Conservation (phyloP, 352 stramenopile species). For the Hyaloperonospora arabidopsidis region DNA sequence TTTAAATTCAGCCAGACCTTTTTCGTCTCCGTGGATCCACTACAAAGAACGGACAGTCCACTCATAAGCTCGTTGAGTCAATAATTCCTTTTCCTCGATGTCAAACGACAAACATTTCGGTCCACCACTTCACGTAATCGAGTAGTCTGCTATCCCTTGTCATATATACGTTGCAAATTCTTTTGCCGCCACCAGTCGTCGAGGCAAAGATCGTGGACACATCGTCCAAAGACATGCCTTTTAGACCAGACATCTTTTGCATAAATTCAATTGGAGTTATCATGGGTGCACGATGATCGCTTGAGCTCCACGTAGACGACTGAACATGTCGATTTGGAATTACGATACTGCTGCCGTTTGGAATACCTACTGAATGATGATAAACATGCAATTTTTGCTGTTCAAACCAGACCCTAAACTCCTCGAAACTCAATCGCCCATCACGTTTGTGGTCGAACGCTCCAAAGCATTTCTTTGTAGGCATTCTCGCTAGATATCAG, state of each 20-base stretch:
- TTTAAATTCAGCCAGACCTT: constrained; percentile 71
- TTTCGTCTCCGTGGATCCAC: constrained; percentile 44
- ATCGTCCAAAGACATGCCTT: constrained; percentile 50
- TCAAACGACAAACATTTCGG: constrained; percentile 77
- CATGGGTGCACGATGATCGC: constrained; percentile 6
- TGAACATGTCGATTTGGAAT: constrained; percentile 1
- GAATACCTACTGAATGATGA: constrained; percentile 5
- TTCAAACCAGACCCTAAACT: constrained; percentile 74
- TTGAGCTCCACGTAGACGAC: constrained; percentile 19
- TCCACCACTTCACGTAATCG: constrained; percentile 67
- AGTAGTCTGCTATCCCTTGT: constrained; percentile 30
- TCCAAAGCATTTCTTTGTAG: constrained; percentile 69
- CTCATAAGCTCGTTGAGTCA: constrained; percentile 71
- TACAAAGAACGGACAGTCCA: constrained; percentile 63
- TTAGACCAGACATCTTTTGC: constrained; percentile 62
- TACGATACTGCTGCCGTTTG: constrained; percentile 12
- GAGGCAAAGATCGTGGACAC: constrained; percentile 50
- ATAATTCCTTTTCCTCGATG: constrained; percentile 59
- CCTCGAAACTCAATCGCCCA: constrained; percentile 64
- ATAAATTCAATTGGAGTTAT: constrained; percentile 57
- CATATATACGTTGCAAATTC: constrained; percentile 35
- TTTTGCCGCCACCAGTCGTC: constrained; percentile 36
- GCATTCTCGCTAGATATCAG: constrained; percentile 59
- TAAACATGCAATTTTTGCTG: constrained; percentile 36
- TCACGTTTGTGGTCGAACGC: constrained; percentile 73